These are phyloP conservation scores for Cladophialophora carrionii DNA, from an alignment of 2,329 filamentous ascomycete genomes.

Conservation along the genomic window DNA sequence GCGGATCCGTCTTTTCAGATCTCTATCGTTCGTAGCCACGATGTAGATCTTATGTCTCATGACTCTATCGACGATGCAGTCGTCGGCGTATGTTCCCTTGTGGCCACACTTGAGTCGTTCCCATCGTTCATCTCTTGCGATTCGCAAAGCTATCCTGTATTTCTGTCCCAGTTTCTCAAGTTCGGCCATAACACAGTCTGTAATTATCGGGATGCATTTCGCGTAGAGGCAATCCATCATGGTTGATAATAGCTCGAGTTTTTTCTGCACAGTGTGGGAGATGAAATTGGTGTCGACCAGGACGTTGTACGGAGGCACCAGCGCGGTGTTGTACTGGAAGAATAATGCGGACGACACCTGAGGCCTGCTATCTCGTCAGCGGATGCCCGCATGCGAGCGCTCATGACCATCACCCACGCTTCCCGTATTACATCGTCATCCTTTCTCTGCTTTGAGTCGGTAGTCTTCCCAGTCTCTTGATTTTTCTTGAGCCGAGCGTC, in stretches of 20 bases:
- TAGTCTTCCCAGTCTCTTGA: slow-evolving; percentile 65
- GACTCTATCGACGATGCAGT: slow-evolving; percentile 76
- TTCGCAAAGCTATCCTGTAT: slow-evolving; percentile 81
- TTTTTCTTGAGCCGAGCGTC: slow-evolving; percentile 85
- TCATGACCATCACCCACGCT: slow-evolving; percentile 55
- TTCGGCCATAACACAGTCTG: slow-evolving; percentile 79
- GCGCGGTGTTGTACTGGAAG: slow-evolving; percentile 84
- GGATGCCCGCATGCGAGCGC: not conserved
- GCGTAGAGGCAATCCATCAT: slow-evolving; percentile 96
- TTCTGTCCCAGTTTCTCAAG: slow-evolving; percentile 87
- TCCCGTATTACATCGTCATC: slow-evolving; percentile 70
- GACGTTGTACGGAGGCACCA: slow-evolving; percentile 79
- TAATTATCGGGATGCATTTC: slow-evolving; percentile 87
- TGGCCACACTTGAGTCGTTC: slow-evolving; percentile 85
- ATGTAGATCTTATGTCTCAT: slow-evolving; percentile 77
- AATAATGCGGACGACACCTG: slow-evolving; percentile 83
- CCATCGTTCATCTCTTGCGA: slow-evolving; percentile 88
- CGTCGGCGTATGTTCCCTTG: slow-evolving; percentile 84
- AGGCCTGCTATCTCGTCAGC: slow-evolving; percentile 52
- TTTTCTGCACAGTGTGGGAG: slow-evolving; percentile 85
- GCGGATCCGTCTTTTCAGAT: slow-evolving; percentile 78
- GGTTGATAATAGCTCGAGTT: slow-evolving; percentile 81
- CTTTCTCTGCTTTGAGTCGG: slow-evolving; percentile 61
- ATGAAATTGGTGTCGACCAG: slow-evolving; percentile 90
- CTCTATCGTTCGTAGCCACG: slow-evolving; percentile 71